Percentiles rank a stretch among this genome's conserved stretches.
Evolutionary conservation across 2,329 filamentous ascomycete genomes (phyloP).

Genomic region (Apiospora arundinis): DNA sequence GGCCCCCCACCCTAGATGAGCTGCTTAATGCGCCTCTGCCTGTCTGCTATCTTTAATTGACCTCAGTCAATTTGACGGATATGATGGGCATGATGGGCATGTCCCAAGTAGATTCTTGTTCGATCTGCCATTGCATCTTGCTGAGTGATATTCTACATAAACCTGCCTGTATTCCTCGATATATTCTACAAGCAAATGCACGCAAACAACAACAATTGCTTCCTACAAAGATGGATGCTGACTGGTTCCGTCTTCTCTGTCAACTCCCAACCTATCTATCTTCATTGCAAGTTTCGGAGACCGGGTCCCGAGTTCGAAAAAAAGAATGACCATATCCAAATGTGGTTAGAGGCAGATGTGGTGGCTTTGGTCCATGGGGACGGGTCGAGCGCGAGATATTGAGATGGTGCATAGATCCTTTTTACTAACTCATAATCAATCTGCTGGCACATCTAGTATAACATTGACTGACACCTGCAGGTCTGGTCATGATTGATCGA

Average conservation of each 20-base stretch:
- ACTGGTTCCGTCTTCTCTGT: too few species aligned
- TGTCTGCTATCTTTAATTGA: conserved; percentile 1
- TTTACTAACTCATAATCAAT: background rate
- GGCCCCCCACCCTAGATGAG: background rate
- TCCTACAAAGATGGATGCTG: too few species aligned
- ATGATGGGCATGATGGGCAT: too few species aligned
- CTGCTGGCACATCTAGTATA: background rate
- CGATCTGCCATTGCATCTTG: background rate
- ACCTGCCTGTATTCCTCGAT: too few species aligned
- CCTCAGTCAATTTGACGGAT: background rate
- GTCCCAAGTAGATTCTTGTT: background rate
- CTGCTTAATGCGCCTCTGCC: conserved; percentile 13
- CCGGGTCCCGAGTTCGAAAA: background rate
- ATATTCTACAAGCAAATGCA: too few species aligned
- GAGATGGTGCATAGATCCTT: background rate
- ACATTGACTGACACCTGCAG: background rate
- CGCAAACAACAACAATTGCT: too few species aligned
- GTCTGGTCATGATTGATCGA: background rate
- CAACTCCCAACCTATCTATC: too few species aligned
- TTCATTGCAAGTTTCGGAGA: background rate
- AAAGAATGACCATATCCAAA: background rate
- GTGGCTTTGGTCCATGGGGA: background rate
- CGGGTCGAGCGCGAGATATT: conserved; percentile 2
- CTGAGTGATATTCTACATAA: too few species aligned
- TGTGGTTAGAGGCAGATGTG: background rate